Evolutionary conservation across 2,329 filamentous ascomycete genomes (phyloP).

Genomic region (Rutstroemia sp.): DNA sequence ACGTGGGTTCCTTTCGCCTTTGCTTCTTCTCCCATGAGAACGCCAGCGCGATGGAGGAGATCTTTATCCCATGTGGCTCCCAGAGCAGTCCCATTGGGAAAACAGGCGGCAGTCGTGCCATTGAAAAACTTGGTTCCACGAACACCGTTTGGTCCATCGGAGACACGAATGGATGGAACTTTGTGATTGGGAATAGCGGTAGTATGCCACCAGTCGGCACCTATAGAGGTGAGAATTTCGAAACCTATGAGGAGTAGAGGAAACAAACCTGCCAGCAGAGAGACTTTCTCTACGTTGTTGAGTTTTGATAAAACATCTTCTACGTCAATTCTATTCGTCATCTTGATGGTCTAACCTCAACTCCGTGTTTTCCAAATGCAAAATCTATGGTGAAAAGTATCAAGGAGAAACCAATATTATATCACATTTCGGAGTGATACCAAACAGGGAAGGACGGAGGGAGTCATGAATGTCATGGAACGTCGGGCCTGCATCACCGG

Average conservation of each 20-base stretch:
- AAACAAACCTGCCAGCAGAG: conserved; percentile 40
- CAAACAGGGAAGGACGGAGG: not conserved
- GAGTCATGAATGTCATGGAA: not conserved
- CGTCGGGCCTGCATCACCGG: not conserved
- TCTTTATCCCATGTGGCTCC: conserved; percentile 61
- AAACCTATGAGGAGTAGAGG: not conserved
- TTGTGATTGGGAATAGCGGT: conserved; percentile 24
- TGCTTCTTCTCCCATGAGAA: conserved; percentile 60
- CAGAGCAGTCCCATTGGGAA: conserved; percentile 38
- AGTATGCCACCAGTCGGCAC: conserved; percentile 31
- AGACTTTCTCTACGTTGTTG: conserved; percentile 44
- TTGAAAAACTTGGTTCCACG: conserved; percentile 29
- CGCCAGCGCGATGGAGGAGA: conserved; percentile 54
- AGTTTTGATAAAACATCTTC: conserved; percentile 48
- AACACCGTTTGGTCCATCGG: conserved; percentile 31
- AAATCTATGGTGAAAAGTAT: too few species aligned
- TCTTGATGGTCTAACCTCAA: not conserved
- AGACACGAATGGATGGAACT: conserved; percentile 29
- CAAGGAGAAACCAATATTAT: too few species aligned
- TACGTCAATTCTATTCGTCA: conserved; percentile 36
- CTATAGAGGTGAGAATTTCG: conserved; percentile 17
- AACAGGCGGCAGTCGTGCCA: conserved; percentile 38
- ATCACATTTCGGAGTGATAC: too few species aligned
- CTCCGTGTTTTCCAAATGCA: too few species aligned
- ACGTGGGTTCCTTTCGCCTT: conserved; percentile 56